phyloP scores from a whole-genome alignment of 78 protist species.

The Dictyostelium brefeldianum region DNA sequence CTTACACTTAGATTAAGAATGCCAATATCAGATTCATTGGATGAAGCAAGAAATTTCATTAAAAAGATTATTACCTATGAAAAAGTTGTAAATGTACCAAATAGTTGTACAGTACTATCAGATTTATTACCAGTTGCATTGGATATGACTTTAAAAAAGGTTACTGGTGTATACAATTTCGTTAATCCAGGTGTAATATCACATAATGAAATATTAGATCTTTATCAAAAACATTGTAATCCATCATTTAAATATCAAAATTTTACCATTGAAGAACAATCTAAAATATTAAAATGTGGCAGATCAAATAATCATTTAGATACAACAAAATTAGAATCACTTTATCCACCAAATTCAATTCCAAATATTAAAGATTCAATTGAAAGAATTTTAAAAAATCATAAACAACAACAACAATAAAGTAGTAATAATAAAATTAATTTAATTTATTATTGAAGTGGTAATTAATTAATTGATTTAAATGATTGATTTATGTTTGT shows the following conservation, averaged over 20 bases:
- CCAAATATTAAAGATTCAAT: conserved; percentile 65
- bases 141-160: conserved; percentile 83
- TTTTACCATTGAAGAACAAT: conserved; percentile 91
- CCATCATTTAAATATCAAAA: conserved; percentile 68
- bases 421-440: background rate
- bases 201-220: conserved; percentile 91
- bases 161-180: conserved; percentile 89
- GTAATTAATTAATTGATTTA: too few species aligned
- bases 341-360: conserved; percentile 71
- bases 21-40: conserved; percentile 92
- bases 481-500: too few species aligned
- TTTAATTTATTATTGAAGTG: too few species aligned
- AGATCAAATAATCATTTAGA: conserved; percentile 91
- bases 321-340: conserved; percentile 37
- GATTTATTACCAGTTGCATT: conserved; percentile 90
- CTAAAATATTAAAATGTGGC: conserved; percentile 80
- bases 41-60: conserved; percentile 86
- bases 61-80: conserved; percentile 75
- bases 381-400: conserved; percentile 6
- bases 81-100: conserved; percentile 89
- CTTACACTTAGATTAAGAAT: conserved; percentile 91
- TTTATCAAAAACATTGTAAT: conserved; percentile 85
- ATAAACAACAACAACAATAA: too few species aligned
- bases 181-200: conserved; percentile 92
- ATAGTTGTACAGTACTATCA: conserved; percentile 88